Conservation (phyloP, 306 rosid genomes). For the Aeschynomene evenia region DNA sequence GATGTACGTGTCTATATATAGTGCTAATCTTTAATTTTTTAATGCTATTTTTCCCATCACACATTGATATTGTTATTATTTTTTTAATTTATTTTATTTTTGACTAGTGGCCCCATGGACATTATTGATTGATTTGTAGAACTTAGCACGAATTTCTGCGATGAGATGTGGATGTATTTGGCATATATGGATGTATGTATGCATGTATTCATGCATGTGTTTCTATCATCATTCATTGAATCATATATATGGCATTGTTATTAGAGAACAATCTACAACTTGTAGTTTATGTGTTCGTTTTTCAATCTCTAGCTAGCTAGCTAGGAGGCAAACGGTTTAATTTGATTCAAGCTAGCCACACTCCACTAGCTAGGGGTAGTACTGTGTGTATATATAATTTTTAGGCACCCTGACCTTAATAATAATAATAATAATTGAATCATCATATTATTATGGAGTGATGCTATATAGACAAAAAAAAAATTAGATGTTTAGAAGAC, state of each 20-base stretch:
- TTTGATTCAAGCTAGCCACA: no score
- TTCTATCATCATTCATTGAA: neutral
- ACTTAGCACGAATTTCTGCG: neutral
- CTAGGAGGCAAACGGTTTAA: no score
- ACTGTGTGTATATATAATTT: no score
- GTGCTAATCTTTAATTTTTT: neutral
- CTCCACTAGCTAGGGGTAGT: no score
- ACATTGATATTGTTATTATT: neutral
- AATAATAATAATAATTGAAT: no score
- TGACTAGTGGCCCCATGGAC: neutral
- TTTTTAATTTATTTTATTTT: neutral
- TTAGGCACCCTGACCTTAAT: no score
- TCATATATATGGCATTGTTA: neutral
- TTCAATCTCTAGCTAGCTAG: no score
- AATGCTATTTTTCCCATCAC: neutral
- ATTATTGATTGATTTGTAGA: neutral
- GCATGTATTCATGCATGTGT: no score
- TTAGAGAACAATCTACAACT: neutral
- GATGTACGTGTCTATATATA: neutral
- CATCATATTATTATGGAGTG: no score
- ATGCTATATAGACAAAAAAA: no score
- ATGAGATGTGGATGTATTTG: constrained; percentile 12
- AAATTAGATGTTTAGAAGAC: no score
- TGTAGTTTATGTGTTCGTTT: neutral
- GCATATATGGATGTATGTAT: neutral